phyloP scores from a whole-genome alignment of 192 early-diverging fungal genomes.

The Backusella tarrabulga region DNA sequence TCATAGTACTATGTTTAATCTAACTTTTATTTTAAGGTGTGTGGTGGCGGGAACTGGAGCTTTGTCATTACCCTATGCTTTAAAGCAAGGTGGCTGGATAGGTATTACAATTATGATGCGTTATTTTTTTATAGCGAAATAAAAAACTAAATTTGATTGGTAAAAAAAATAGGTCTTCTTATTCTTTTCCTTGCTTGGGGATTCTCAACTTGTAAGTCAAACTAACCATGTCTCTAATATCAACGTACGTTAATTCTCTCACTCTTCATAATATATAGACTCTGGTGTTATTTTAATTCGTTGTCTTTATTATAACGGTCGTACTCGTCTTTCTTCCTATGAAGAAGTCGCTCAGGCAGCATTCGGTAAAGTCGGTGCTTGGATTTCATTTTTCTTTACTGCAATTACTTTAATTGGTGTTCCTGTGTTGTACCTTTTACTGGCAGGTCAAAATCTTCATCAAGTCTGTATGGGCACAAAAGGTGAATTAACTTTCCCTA shows the following conservation, averaged over 20 bases:
- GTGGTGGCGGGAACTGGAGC: conserved; percentile 85
- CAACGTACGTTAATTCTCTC: not conserved
- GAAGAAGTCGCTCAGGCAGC: conserved; percentile 67
- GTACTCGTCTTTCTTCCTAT: conserved; percentile 51
- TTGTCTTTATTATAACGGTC: conserved; percentile 34
- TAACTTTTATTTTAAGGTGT: conserved; percentile 33
- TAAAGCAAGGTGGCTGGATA: conserved; percentile 37
- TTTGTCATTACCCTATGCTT: conserved; percentile 65
- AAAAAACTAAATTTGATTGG: not conserved
- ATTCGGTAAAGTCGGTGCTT: conserved; percentile 61
- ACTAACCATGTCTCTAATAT: not conserved
- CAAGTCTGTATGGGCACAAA: conserved; percentile 46
- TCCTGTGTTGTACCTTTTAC: conserved; percentile 64
- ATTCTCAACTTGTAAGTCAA: conserved; percentile 21
- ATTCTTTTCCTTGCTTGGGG: conserved; percentile 25
- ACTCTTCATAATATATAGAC: not conserved
- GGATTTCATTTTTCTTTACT: conserved; percentile 60
- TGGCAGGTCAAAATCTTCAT: conserved; percentile 66
- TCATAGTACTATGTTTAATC: no score
- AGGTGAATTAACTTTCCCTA: conserved; percentile 41
- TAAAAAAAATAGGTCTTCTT: conserved; percentile 11
- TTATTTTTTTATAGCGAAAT: not conserved
- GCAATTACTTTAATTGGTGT: conserved; percentile 65
- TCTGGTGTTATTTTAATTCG: conserved; percentile 21
- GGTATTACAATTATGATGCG: conserved; percentile 25